Base-by-base conservation (phyloP, 169 alveolate species). In the Toxoplasma gondii region DNA sequence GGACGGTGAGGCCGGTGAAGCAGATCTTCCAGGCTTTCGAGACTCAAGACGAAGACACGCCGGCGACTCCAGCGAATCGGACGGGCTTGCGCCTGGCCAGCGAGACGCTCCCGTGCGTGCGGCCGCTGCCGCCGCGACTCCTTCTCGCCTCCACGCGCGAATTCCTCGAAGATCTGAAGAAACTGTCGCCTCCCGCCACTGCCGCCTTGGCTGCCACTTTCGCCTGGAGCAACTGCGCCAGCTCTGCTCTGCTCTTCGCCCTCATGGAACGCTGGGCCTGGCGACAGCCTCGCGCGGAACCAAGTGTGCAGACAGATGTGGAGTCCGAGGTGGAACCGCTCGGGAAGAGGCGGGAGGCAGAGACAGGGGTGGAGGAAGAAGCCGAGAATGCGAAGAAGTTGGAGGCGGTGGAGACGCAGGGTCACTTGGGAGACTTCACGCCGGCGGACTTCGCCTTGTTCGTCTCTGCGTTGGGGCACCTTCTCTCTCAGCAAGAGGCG, bases 131-230 rank as follows among this genome's bases (percentile, higher is more conserved):
- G 10, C 84, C 84, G 39, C 84, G 45, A 0, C 84, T 74, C 31
- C 84, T 74, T 9, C 84, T 74, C 44, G 38, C 84, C 39, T 74
- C 39, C 44, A 34, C 84, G 2, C 84, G 84, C 84, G 84, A 74
- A 16, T 74, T 74, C 49, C 84, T 74, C 24, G 84, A 74, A 19
- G 84, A 74, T 24, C 19, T 74, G 39, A 31, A 31, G 84, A 31
- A 34, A 27, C 84, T 74, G 84, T 74, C 84, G n/a, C 84, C 84
- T 41, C 84, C 84, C 2, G 84, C 84, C 24, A 36, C 84, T 74
- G 84, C 84, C 44, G 84, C 84, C 24, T 16, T 74, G 27, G 84
- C 84, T 74, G 84, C 84, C 5, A 36, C 44, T 17, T 74, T 74
- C 84, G 84, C 84, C 17, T 74, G 45, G 45, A 74, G 84, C 84